phyloP scores from a whole-genome alignment of 2,329 filamentous ascomycete species.

The Pochonia chlamydosporia region DNA sequence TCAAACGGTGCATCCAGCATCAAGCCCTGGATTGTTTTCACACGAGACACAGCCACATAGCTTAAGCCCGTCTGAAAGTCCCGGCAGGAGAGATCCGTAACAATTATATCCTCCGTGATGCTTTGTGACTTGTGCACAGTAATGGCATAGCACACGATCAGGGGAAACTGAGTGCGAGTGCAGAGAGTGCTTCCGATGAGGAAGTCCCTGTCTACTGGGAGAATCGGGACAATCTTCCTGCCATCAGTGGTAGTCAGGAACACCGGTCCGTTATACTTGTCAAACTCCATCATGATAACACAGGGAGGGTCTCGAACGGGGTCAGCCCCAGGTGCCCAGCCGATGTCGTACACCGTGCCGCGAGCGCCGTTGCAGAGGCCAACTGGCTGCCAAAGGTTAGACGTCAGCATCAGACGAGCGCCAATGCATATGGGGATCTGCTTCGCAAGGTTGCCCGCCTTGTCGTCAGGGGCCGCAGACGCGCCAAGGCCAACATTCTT shows the following conservation, averaged over 20 bases:
- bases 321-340: conserved; percentile 11
- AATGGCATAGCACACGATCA: too few species aligned
- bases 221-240: conserved; percentile 9
- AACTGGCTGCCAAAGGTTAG: conserved; percentile 10
- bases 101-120: too few species aligned
- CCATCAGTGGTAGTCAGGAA: conserved; percentile 9
- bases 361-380: conserved; percentile 12
- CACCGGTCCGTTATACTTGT: conserved; percentile 9
- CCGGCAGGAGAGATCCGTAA: too few species aligned
- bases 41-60: too few species aligned
- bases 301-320: conserved; percentile 10
- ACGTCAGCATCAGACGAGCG: conserved; percentile 10
- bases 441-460: conserved; percentile 10
- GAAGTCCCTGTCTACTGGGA: conserved; percentile 9
- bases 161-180: conserved; percentile 4
- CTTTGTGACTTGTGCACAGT: too few species aligned
- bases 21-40: too few species aligned
- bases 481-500: too few species aligned
- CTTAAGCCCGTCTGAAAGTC: too few species aligned
- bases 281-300: conserved; percentile 11
- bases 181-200: conserved; percentile 8
- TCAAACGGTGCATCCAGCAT: too few species aligned
- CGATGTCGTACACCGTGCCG: conserved; percentile 11
- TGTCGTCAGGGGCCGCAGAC: too few species aligned
- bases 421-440: conserved; percentile 9